A percentile compares a stretch with the other conserved stretches of the same genome.
Conservation (phyloP, 495 filamentous ascomycete species). For the Neurospora sp. region DNA sequence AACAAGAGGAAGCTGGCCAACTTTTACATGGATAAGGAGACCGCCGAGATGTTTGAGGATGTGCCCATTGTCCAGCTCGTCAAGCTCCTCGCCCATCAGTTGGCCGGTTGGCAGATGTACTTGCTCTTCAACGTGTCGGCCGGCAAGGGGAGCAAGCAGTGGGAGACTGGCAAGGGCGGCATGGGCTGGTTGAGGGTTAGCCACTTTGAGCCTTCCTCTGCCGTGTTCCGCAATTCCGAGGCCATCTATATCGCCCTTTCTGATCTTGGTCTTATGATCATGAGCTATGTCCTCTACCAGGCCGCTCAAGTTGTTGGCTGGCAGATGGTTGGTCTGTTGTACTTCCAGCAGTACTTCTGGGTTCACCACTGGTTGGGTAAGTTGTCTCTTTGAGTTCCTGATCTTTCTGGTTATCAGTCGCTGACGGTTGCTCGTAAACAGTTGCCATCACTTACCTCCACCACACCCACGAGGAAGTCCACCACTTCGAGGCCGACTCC, state of each 20-base stretch:
- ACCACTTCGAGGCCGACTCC: conserved; percentile 62
- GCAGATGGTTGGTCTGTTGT: conserved; percentile 79
- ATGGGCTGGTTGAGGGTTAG: conserved; percentile 72
- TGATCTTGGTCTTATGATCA: conserved; percentile 66
- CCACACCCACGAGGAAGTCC: conserved; percentile 74
- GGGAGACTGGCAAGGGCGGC: conserved; percentile 45
- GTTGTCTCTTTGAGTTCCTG: conserved; percentile 12
- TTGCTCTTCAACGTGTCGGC: conserved; percentile 79
- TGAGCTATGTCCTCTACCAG: conserved; percentile 40
- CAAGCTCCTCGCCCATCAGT: conserved; percentile 70
- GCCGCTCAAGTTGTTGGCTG: conserved; percentile 65
- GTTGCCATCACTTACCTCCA: conserved; percentile 84
- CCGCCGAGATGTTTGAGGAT: conserved; percentile 80
- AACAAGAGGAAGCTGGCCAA: conserved; percentile 51
- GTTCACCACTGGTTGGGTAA: conserved; percentile 92
- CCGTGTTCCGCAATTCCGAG: conserved; percentile 86
- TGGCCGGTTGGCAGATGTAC: conserved; percentile 84
- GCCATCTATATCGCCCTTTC: conserved; percentile 71
- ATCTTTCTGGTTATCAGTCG: not conserved
- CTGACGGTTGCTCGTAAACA: conserved; percentile 25
- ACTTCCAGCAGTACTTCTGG: conserved; percentile 88
- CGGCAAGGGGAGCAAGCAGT: conserved; percentile 73
- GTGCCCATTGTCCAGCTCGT: conserved; percentile 72
- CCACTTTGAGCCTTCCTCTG: conserved; percentile 84
- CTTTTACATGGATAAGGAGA: conserved; percentile 33